phyloP scores from a whole-genome alignment of 805 yeast species.

The Wickerhamiella sorbophila region DNA sequence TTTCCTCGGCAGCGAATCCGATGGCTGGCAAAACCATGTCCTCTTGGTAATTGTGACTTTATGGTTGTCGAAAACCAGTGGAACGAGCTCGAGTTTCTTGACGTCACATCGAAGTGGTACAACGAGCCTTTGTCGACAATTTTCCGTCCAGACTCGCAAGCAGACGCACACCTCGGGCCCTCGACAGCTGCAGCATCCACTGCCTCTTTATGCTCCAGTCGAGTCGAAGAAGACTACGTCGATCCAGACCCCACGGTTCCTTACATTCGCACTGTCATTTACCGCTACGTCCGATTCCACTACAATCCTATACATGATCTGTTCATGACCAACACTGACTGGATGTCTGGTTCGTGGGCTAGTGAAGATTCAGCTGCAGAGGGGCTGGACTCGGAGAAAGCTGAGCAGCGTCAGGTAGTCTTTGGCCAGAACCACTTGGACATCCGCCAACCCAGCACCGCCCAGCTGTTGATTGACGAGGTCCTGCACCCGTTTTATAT shows the following conservation, averaged over 20 bases:
- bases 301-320: slow-evolving; percentile 82
- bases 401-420: slow-evolving; percentile 53
- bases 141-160: slow-evolving; percentile 27
- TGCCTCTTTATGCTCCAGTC: neutral
- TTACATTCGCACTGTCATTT: slow-evolving; percentile 52
- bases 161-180: too few species aligned
- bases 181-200: slow-evolving; percentile 1
- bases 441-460: slow-evolving; percentile 54
- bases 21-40: slow-evolving; percentile 24
- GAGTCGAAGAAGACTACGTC: slow-evolving; percentile 10
- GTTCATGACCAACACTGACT: slow-evolving; percentile 66
- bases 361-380: slow-evolving; percentile 34
- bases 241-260: slow-evolving; percentile 56
- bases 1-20: slow-evolving; percentile 59
- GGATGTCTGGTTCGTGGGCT: slow-evolving; percentile 77
- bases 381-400: slow-evolving; percentile 59
- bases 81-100: slow-evolving; percentile 61
- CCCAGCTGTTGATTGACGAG: slow-evolving; percentile 64
- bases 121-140: slow-evolving; percentile 60
- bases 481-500: slow-evolving; percentile 90
- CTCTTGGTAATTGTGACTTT: slow-evolving; percentile 80
- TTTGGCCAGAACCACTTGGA: slow-evolving; percentile 70
- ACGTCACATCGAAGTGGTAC: slow-evolving; percentile 45
- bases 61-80: slow-evolving; percentile 86
- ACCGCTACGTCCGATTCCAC: slow-evolving; percentile 68